Evolutionary conservation across 108 stramenopile genomes (phyloP), one percentile per base, ranked within the genome.

Genomic region (Cyclotella atomus): DNA sequence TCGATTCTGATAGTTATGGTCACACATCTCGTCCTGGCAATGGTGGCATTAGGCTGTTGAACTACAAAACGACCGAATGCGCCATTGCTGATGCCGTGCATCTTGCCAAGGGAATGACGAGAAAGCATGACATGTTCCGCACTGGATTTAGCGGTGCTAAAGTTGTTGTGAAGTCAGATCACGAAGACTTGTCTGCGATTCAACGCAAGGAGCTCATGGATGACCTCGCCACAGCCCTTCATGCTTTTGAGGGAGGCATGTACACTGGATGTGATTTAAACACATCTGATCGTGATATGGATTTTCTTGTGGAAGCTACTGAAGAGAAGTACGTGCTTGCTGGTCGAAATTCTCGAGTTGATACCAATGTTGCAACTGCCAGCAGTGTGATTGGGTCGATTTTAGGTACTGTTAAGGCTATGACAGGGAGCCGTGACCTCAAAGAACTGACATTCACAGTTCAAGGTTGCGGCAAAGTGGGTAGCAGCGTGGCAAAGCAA

Each of bases 391-490:
- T 84, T 71, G 84, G 84, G 16, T 44, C 65, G 66, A 72, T 84
- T 32, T 28, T 84, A 10, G 83, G 74, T 7, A 47, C 70, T 32
- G 44, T 78, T 17, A 66, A 84, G 72, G 63, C 75, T 41, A 61
- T 68, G 53, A 61, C 62, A n/a, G 78, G 70, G 12, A 67, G 28
- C 43, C 21, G 34, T n/a, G 64, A 72, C 52, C 62, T 79, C n/a
- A 34, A 24, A 6, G 45, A 68, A 0, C 56, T 69, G 35, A 83
- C 72, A 38, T 80, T 84, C 59, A 80, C 73, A 1, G 83, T 84
- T n/a, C 83, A 84, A 47, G 78, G 83, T 54, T 84, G 83, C 56
- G 78, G 83, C 5, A 80, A 79, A 55, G 83, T 84, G 14, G 83
- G 83, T 35, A 60, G 49, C 14, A 70, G 60, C 9, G 78, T 84